Percentiles rank a stretch among this genome's conserved stretches.
Evolutionary conservation across 2,329 filamentous ascomycete genomes (phyloP).

Genomic region (Aureobasidium pullulans): DNA sequence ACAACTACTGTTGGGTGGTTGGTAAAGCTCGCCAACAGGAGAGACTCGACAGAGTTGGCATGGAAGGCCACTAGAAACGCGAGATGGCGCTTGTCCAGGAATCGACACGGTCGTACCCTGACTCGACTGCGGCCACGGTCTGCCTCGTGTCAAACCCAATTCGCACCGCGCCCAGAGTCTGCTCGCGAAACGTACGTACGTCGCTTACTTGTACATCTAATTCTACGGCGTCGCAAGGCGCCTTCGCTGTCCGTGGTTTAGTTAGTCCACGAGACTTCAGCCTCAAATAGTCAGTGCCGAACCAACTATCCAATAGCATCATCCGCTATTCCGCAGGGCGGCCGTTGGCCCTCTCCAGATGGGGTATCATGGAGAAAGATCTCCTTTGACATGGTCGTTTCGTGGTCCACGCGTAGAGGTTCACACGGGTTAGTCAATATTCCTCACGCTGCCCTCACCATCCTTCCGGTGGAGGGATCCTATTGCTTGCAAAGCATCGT

Average conservation of each 20-base stretch:
- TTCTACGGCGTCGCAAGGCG: neutral
- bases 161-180: neutral
- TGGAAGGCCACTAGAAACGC: conserved; percentile 1
- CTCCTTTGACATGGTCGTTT: neutral
- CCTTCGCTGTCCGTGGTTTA: conserved; percentile 1
- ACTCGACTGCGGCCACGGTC: neutral
- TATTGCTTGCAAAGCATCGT: neutral
- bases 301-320: conserved; percentile 1
- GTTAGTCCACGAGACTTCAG: neutral
- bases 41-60: neutral
- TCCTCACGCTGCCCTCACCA: neutral
- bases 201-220: neutral
- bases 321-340: neutral
- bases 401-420: neutral
- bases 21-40: neutral
- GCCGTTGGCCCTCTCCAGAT: conserved; percentile 2
- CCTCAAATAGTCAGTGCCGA: conserved; percentile 1
- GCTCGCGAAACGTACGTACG: neutral
- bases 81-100: neutral
- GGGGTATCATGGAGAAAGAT: neutral
- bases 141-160: conserved; percentile 9
- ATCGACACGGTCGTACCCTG: neutral
- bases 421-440: conserved; percentile 7
- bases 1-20: neutral
- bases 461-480: neutral